phyloP scores from a whole-genome alignment of 2,329 filamentous ascomycete species.

The Colletotrichum cordylinicola region DNA sequence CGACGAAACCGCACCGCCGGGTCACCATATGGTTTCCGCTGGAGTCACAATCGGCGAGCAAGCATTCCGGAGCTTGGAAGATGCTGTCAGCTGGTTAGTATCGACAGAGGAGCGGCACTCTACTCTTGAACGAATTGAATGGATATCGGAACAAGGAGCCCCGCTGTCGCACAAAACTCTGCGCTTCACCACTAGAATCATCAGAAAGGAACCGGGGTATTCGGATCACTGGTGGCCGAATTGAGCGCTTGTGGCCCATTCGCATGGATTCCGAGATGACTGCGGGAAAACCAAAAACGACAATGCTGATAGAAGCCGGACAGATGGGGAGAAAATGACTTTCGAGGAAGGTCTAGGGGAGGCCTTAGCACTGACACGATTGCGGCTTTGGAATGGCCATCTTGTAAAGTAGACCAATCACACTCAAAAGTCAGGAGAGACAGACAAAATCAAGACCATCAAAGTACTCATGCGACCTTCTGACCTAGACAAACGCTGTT shows the following conservation, averaged over 20 bases:
- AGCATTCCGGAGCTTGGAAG: neutral
- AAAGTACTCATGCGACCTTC: rapidly evolving
- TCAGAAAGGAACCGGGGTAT: rapidly evolving
- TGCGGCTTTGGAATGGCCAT: rapidly evolving
- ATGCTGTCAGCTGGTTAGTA: rapidly evolving
- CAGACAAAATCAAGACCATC: rapidly evolving
- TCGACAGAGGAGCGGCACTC: rapidly evolving
- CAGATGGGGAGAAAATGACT: neutral
- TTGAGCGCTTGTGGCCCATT: too few species aligned
- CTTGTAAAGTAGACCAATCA: neutral
- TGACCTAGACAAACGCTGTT: neutral
- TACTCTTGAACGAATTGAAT: rapidly evolving
- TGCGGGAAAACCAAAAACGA: too few species aligned
- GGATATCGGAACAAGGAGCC: neutral
- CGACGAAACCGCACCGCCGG: neutral
- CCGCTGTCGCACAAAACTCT: neutral
- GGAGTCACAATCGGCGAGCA: rapidly evolving
- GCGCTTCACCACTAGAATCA: neutral
- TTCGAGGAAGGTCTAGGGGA: rapidly evolving
- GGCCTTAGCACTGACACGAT: neutral
- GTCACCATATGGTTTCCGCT: rapidly evolving
- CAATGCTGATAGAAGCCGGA: neutral
- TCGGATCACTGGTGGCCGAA: rapidly evolving
- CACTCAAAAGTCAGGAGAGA: neutral
- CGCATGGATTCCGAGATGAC: rapidly evolving